Conservation (phyloP, 371 early-diverging fungal species). For the Haplosporangium sp. region DNA sequence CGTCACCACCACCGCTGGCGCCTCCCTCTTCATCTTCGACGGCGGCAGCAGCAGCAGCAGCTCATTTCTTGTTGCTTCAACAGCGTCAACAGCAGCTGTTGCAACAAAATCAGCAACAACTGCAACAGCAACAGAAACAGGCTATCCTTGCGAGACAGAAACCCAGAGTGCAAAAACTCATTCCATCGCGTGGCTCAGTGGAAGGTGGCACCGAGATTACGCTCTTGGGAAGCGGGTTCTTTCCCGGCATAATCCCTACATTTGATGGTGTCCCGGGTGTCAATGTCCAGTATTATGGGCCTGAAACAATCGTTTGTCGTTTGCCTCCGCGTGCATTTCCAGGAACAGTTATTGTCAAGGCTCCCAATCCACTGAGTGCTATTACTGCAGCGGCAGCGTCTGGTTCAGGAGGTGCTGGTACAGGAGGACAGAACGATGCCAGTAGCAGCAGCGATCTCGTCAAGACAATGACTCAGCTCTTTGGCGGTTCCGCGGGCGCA, state of each 20-base stretch:
- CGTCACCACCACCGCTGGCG: slow-evolving; percentile 21
- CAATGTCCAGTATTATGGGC: slow-evolving; percentile 74
- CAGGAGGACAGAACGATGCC: slow-evolving; percentile 11
- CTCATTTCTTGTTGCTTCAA: slow-evolving; percentile 34
- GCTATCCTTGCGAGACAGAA: slow-evolving; percentile 50
- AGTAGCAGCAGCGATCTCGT: slow-evolving; percentile 37
- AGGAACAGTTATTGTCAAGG: slow-evolving; percentile 77
- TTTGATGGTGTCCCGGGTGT: slow-evolving; percentile 81
- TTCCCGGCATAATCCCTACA: slow-evolving; percentile 72
- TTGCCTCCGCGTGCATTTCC: slow-evolving; percentile 79
- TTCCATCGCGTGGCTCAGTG: slow-evolving; percentile 82
- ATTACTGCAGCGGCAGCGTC: slow-evolving; percentile 54
- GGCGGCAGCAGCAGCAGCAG: slow-evolving; percentile 33
- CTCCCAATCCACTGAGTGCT: slow-evolving; percentile 50
- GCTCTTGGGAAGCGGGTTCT: slow-evolving; percentile 79
- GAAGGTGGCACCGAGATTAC: slow-evolving; percentile 85
- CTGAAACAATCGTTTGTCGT: slow-evolving; percentile 80
- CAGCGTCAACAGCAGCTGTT: slow-evolving; percentile 41
- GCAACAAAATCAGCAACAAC: slow-evolving; percentile 45
- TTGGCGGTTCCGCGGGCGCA: slow-evolving; percentile 32
- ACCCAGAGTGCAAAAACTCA: slow-evolving; percentile 65
- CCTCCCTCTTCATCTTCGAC: slow-evolving; percentile 23
- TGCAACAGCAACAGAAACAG: slow-evolving; percentile 52
- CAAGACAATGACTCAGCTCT: slow-evolving; percentile 51
- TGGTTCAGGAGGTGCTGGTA: slow-evolving; percentile 1